These are phyloP conservation scores for Bipolaris oryzae DNA, from an alignment of 2,329 filamentous ascomycete genomes.

Conservation along the genomic window DNA sequence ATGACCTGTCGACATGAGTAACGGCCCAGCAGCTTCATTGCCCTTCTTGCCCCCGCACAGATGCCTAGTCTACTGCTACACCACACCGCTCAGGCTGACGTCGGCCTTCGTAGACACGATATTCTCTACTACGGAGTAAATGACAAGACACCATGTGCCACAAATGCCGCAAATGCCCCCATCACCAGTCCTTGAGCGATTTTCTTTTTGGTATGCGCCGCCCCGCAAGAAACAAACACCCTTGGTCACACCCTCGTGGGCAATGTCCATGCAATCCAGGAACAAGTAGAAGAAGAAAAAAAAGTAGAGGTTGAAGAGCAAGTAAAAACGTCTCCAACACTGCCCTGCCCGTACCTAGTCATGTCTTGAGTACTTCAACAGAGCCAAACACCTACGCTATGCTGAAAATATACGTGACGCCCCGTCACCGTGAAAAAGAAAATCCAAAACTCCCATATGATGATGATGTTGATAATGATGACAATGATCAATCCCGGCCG, in stretches of 20 bases:
- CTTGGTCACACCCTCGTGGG: conserved; percentile 11
- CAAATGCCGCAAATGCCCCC: conserved; percentile 25
- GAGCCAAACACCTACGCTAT: conserved; percentile 46
- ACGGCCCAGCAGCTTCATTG: too few species aligned
- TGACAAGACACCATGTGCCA: conserved; percentile 15
- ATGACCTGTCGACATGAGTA: too few species aligned
- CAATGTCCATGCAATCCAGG: conserved; percentile 30
- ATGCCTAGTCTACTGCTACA: too few species aligned
- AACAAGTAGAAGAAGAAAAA: conserved; percentile 7
- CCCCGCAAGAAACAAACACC: conserved; percentile 25
- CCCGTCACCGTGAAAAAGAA: conserved; percentile 25
- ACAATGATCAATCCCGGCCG: neutral
- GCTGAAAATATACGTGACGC: conserved; percentile 34
- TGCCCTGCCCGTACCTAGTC: conserved; percentile 27
- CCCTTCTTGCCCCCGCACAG: too few species aligned
- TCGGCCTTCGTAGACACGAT: conserved; percentile 11
- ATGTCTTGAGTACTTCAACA: conserved; percentile 29
- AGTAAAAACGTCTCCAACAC: conserved; percentile 13
- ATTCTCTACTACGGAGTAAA: conserved; percentile 3
- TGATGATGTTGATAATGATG: conserved; percentile 14
- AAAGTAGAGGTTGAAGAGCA: neutral
- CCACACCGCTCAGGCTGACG: conserved; percentile 11
- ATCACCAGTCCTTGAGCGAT: conserved; percentile 18
- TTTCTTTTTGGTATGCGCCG: conserved; percentile 27
- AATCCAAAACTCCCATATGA: conserved; percentile 32